Conservation (phyloP, 306 rosid species). For the Medicago lupulina region DNA sequence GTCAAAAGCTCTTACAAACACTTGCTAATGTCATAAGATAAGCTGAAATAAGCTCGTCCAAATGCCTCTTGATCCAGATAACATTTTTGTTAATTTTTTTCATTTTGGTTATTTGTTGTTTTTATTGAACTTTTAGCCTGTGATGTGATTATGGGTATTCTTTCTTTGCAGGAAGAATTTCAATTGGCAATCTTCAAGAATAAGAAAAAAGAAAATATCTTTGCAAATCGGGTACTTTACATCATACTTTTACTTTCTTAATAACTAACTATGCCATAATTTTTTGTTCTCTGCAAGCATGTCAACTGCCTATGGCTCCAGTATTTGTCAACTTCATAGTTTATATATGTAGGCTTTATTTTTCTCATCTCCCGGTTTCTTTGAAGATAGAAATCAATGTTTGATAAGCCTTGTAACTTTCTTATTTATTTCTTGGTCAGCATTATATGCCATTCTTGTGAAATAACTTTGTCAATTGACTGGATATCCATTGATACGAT, state of each 20-base stretch:
- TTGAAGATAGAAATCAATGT: slow-evolving; percentile 4
- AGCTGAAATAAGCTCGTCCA: neutral
- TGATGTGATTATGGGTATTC: slow-evolving; percentile 32
- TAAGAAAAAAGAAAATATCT: slow-evolving; percentile 84
- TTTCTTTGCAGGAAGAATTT: slow-evolving; percentile 89
- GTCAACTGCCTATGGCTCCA: neutral
- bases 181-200: slow-evolving; percentile 94
- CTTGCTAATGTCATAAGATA: neutral
- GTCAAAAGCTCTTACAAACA: neutral
- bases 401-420: slow-evolving; percentile 24
- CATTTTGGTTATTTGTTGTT: slow-evolving; percentile 6
- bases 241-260: slow-evolving; percentile 29
- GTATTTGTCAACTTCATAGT: neutral
- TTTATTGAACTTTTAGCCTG: neutral
- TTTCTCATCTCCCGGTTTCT: slow-evolving; percentile 10
- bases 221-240: slow-evolving; percentile 84
- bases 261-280: slow-evolving; percentile 2
- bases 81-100: neutral
- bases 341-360: neutral
- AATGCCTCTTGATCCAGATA: neutral
- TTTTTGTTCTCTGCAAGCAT: slow-evolving; percentile 18
- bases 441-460: neutral
- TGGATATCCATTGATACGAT: slow-evolving; percentile 47
- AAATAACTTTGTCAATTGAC: slow-evolving; percentile 21
- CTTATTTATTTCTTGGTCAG: slow-evolving; percentile 6